Evolutionary conservation across 495 filamentous ascomycete species (phyloP).

Genomic region (Neurospora tetrasperma): DNA sequence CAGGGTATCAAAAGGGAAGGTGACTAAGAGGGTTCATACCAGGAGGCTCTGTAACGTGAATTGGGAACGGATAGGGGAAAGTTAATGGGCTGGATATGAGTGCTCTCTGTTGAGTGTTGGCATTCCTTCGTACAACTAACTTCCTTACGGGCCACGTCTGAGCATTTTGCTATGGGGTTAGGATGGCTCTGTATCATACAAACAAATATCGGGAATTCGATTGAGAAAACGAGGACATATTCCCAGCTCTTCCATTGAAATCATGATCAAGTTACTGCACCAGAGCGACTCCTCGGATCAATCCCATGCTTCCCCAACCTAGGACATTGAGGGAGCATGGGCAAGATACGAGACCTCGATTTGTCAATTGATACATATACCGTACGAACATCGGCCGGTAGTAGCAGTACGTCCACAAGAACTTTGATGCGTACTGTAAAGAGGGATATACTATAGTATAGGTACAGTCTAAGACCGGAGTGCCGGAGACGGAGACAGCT

Average conservation of each 20-base stretch:
- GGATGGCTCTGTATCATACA: neutral
- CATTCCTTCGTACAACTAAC: neutral
- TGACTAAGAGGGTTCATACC: neutral
- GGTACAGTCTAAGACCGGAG: neutral
- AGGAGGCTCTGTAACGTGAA: neutral
- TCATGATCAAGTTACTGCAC: neutral
- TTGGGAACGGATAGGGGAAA: neutral
- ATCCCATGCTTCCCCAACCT: neutral
- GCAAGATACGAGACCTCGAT: neutral
- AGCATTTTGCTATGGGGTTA: neutral
- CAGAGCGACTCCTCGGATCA: neutral
- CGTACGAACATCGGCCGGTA: neutral
- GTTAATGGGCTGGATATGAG: neutral
- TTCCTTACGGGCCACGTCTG: neutral
- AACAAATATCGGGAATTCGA: neutral
- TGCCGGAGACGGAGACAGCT: neutral
- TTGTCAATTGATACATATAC: neutral
- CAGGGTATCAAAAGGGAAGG: neutral
- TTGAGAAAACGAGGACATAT: neutral
- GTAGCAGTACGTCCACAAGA: neutral
- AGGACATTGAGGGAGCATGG: neutral
- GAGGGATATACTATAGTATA: neutral
- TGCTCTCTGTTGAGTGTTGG: neutral
- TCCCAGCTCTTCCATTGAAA: neutral
- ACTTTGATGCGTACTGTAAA: neutral